A percentile compares a stretch with the other conserved stretches of the same genome.
Evolutionary conservation across 495 filamentous ascomycete species (phyloP).

Genomic region (Jackrogersella minutella): DNA sequence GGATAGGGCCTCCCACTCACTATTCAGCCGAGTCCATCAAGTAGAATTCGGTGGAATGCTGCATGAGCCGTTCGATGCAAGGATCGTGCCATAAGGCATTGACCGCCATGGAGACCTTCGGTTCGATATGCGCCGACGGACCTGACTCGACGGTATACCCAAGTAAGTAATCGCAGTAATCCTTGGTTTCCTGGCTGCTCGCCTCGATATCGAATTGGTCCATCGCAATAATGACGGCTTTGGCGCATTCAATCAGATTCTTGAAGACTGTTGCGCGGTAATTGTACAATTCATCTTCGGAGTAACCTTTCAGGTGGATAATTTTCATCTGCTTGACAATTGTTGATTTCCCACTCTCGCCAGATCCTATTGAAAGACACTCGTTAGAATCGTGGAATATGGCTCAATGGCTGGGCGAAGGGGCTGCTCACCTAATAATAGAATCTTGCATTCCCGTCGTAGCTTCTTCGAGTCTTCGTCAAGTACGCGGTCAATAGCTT

Average conservation of each 20-base stretch:
- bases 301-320: conserved; percentile 97
- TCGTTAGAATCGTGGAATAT: conserved; percentile 13
- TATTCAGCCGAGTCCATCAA: conserved; percentile 99
- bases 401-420: background rate
- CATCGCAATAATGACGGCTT: conserved; percentile 87
- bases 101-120: conserved; percentile 81
- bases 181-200: conserved; percentile 70
- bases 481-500: conserved; percentile 88
- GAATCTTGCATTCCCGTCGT: conserved; percentile 97
- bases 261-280: conserved; percentile 98
- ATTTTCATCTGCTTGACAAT: conserved; percentile 99
- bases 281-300: conserved; percentile 85
- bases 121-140: conserved; percentile 80
- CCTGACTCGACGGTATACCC: conserved; percentile 91
- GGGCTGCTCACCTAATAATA: conserved; percentile 81
- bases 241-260: conserved; percentile 95
- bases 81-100: conserved; percentile 90
- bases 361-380: conserved; percentile 71
- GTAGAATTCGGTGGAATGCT: conserved; percentile 97
- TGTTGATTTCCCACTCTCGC: conserved; percentile 98
- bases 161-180: conserved; percentile 78
- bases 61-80: conserved; percentile 82
- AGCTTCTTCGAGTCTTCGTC: conserved; percentile 92
- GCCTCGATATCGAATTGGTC: conserved; percentile 86
- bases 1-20: conserved; percentile 62